phyloP scores from a whole-genome alignment of 306 rosid genomes.

The Rosa rugosa region DNA sequence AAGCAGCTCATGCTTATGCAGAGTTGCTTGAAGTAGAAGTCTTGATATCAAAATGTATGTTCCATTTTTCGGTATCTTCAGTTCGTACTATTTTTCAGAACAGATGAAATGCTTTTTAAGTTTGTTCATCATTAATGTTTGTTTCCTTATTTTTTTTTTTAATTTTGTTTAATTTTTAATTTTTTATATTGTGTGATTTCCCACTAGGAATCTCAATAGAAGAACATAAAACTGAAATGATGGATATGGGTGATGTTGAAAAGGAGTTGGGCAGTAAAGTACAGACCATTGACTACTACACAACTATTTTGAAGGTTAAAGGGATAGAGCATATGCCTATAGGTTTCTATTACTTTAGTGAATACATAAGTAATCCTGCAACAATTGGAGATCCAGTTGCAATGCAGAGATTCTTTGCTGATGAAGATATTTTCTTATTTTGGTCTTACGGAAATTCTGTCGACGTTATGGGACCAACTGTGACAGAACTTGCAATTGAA shows the following conservation, averaged over 20 bases:
- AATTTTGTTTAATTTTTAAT: not conserved
- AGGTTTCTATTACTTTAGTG: slow-evolving; percentile 76
- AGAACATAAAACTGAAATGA: slow-evolving; percentile 52
- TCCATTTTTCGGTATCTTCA: no score
- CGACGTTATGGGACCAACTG: slow-evolving; percentile 55
- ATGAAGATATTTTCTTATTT: slow-evolving; percentile 63
- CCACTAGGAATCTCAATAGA: slow-evolving; percentile 35
- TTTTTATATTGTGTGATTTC: not conserved
- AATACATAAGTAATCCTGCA: slow-evolving; percentile 76
- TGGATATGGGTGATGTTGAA: slow-evolving; percentile 77
- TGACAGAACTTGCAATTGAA: slow-evolving; percentile 55
- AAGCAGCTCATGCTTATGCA: no score
- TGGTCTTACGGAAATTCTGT: slow-evolving; percentile 93
- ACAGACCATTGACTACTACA: slow-evolving; percentile 86
- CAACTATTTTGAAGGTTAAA: slow-evolving; percentile 72
- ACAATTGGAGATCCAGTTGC: slow-evolving; percentile 89
- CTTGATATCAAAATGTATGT: no score
- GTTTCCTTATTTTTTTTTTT: not conserved
- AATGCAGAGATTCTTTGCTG: slow-evolving; percentile 71
- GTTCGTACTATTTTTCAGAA: no score
- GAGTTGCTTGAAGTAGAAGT: no score
- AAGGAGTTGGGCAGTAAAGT: slow-evolving; percentile 81
- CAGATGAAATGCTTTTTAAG: no score
- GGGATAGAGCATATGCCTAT: slow-evolving; percentile 70
- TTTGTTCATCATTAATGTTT: no score